Percentiles rank a stretch among this genome's conserved stretches.
Evolutionary conservation across 805 yeast species (phyloP).

Genomic region (Jamesozyma jinghongensis): DNA sequence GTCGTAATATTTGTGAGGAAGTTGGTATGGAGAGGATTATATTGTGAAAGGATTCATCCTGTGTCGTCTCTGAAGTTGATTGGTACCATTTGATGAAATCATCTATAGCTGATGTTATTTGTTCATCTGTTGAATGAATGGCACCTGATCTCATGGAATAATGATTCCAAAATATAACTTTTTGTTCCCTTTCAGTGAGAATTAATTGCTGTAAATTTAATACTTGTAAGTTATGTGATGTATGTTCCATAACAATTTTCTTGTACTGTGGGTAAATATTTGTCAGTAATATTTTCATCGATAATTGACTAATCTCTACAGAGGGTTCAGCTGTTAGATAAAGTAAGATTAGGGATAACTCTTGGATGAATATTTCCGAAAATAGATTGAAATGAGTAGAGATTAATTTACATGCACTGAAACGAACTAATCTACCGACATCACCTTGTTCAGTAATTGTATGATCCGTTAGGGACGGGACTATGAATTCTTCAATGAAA

Average conservation of each 20-base stretch:
- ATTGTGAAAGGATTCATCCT: constrained; percentile 4
- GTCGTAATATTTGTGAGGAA: constrained; percentile 2
- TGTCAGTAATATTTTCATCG: not conserved
- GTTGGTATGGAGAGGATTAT: constrained; percentile 7
- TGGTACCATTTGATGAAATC: constrained; percentile 31
- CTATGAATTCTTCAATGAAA: not conserved
- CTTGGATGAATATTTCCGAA: not conserved
- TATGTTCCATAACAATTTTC: not conserved
- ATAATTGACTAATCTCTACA: constrained; percentile 29
- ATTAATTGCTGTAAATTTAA: not conserved
- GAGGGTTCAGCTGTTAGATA: constrained; percentile 58
- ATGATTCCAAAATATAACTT: constrained; percentile 39
- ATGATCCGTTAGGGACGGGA: constrained; percentile 58
- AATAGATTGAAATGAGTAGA: constrained; percentile 17
- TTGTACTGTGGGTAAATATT: not conserved
- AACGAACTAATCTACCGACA: constrained; percentile 73
- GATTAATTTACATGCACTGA: constrained; percentile 39
- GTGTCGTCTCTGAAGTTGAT: not conserved
- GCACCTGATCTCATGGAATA: constrained; percentile 49
- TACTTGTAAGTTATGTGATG: not conserved
- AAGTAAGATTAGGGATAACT: constrained; percentile 19
- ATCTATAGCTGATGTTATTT: constrained; percentile 37
- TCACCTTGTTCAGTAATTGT: constrained; percentile 78
- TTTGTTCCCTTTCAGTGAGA: not conserved
- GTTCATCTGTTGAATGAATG: constrained; percentile 38